Conservation (phyloP, 169 alveolate species). For the Theileria orientalis region DNA sequence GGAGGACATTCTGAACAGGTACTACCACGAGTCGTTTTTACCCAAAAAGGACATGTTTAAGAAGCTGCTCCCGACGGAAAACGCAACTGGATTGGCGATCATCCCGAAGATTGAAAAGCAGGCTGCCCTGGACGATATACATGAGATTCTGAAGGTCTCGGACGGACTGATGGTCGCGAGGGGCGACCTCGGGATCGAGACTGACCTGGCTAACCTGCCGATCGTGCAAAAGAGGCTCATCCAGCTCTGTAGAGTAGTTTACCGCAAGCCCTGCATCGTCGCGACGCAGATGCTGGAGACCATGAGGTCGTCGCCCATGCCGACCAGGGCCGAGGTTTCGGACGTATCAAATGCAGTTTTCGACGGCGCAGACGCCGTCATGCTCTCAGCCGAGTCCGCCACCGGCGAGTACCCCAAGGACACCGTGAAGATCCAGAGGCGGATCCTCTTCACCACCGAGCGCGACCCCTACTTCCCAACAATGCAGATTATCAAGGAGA, state of each 20-base stretch:
- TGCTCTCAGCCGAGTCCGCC: constrained; percentile 87
- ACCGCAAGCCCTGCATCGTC: constrained; percentile 91
- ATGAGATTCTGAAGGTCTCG: constrained; percentile 84
- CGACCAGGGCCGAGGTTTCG: constrained; percentile 97
- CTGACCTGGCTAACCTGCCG: constrained; percentile 90
- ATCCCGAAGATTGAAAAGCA: constrained; percentile 95
- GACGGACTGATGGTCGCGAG: constrained; percentile 98
- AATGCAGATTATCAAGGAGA: constrained; percentile 59
- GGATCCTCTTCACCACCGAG: constrained; percentile 67
- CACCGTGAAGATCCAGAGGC: constrained; percentile 71
- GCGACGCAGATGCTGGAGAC: constrained; percentile 98
- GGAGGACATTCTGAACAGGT: constrained; percentile 43
- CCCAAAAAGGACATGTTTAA: constrained; percentile 51
- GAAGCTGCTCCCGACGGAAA: constrained; percentile 47
- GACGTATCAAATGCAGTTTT: constrained; percentile 96
- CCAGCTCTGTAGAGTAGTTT: constrained; percentile 75
- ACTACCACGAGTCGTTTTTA: constrained; percentile 62
- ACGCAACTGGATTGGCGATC: constrained; percentile 65
- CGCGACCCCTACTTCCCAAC: constrained; percentile 68
- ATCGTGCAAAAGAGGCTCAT: constrained; percentile 87
- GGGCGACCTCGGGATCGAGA: constrained; percentile 97
- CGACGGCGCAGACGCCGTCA: constrained; percentile 95
- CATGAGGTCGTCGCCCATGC: constrained; percentile 91
- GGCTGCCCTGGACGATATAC: constrained; percentile 89
- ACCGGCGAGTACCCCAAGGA: constrained; percentile 77